A percentile compares a stretch with the other conserved stretches of the same genome.
Evolutionary conservation across 176 grass and related monocot genomes (phyloP).

Genomic region (Pharus latifolius): DNA sequence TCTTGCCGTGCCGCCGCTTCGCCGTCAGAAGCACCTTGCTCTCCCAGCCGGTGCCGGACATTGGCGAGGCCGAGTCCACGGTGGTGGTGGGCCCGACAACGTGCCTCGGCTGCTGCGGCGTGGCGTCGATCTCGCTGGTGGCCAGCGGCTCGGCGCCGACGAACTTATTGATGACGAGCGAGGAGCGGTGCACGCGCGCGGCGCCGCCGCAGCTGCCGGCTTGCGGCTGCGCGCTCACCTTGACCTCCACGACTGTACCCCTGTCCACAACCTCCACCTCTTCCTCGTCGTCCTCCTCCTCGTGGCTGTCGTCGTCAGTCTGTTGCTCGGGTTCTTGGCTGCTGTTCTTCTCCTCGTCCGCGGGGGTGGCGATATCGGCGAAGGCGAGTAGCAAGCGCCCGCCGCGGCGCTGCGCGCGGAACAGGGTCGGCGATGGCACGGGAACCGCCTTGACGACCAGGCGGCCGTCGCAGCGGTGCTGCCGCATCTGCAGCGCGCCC

Average conservation of each 20-base stretch:
- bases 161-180: conserved; percentile 97
- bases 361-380: conserved; percentile 27
- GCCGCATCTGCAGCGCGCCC: conserved; percentile 60
- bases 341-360: neutral
- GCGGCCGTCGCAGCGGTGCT: conserved; percentile 65
- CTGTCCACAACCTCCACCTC: conserved; percentile 70
- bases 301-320: neutral
- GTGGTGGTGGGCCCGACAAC: conserved; percentile 10
- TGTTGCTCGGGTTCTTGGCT: conserved; percentile 10
- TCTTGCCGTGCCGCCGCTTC: conserved; percentile 46
- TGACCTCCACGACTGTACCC: conserved; percentile 67
- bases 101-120: neutral
- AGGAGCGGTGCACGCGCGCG: conserved; percentile 49
- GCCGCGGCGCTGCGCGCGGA: conserved; percentile 56
- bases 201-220: conserved; percentile 7
- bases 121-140: neutral
- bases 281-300: conserved; percentile 26
- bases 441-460: conserved; percentile 68
- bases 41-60: too few species aligned
- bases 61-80: neutral
- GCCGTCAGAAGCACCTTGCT: conserved; percentile 77
- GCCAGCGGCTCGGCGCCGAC: conserved; percentile 49
- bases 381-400: conserved; percentile 82
- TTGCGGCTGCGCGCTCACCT: conserved; percentile 79
- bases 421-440: conserved; percentile 57